These are phyloP conservation scores for Fragilaria radians DNA, from an alignment of 108 stramenopile species.

Conservation along the genomic window DNA sequence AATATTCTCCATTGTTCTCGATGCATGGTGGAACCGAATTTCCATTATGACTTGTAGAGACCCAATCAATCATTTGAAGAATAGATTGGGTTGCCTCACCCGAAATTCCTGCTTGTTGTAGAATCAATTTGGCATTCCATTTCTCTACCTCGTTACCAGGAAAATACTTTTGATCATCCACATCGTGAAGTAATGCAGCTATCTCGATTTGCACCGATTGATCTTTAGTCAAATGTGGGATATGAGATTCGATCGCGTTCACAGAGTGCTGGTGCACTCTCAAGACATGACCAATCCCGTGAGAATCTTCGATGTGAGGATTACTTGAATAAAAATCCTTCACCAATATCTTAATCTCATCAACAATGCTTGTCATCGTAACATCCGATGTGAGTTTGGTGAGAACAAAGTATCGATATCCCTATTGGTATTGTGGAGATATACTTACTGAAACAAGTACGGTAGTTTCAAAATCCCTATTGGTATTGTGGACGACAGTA, in stretches of 20 bases:
- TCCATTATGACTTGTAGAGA: slow-evolving; percentile 53
- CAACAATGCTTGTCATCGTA: too few species aligned
- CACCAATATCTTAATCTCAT: slow-evolving; percentile 1
- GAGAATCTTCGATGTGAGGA: slow-evolving; percentile 47
- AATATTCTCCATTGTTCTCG: slow-evolving; percentile 16
- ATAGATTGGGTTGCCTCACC: slow-evolving; percentile 7
- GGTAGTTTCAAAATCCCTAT: too few species aligned
- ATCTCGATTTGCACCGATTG: slow-evolving; percentile 34
- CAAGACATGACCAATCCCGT: slow-evolving; percentile 44
- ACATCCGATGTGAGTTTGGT: too few species aligned
- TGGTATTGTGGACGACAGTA: too few species aligned
- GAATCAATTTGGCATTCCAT: slow-evolving; percentile 33
- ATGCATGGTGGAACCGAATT: slow-evolving; percentile 40
- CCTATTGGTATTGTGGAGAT: too few species aligned
- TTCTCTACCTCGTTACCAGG: slow-evolving; percentile 17
- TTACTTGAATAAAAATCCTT: slow-evolving; percentile 30
- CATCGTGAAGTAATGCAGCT: slow-evolving; percentile 62
- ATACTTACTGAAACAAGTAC: too few species aligned
- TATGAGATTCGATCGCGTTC: slow-evolving; percentile 25
- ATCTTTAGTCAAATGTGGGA: slow-evolving; percentile 7
- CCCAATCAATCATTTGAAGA: slow-evolving; percentile 50
- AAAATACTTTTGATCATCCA: slow-evolving; percentile 70
- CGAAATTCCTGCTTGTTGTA: slow-evolving; percentile 18
- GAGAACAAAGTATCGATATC: too few species aligned
- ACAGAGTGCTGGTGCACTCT: slow-evolving; percentile 38